Conservation (phyloP, 768 basidiomycete genomes). For the Boletellus ananas region DNA sequence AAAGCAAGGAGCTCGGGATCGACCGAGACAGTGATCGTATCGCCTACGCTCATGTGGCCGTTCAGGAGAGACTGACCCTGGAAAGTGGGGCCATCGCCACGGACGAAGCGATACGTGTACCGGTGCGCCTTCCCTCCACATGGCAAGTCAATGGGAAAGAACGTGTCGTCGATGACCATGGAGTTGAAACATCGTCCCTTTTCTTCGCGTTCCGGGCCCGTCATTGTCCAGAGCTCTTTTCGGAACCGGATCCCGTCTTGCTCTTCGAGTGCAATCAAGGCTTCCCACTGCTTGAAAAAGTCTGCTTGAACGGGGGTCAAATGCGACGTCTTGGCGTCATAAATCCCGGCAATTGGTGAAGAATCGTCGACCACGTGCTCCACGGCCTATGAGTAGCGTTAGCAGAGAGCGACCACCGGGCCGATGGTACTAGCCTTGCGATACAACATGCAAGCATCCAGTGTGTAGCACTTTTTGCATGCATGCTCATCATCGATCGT, state of each 20-base stretch:
- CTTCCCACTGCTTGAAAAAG: slow-evolving; percentile 93
- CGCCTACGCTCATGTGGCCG: slow-evolving; percentile 75
- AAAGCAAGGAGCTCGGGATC: slow-evolving; percentile 85
- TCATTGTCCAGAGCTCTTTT: slow-evolving; percentile 93
- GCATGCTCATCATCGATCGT: slow-evolving; percentile 78
- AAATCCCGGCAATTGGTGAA: slow-evolving; percentile 63
- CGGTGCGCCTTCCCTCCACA: slow-evolving; percentile 62
- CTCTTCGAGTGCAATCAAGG: slow-evolving; percentile 80
- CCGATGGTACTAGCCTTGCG: slow-evolving; percentile 55
- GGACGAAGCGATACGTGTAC: slow-evolving; percentile 72
- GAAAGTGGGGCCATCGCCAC: slow-evolving; percentile 22
- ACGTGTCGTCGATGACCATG: slow-evolving; percentile 64
- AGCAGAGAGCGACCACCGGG: not conserved
- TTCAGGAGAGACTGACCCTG: slow-evolving; percentile 47
- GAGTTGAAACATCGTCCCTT: slow-evolving; percentile 80
- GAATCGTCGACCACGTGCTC: slow-evolving; percentile 55
- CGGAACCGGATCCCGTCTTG: slow-evolving; percentile 79
- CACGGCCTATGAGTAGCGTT: slow-evolving; percentile 49
- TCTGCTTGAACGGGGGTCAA: slow-evolving; percentile 59
- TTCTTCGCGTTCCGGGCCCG: slow-evolving; percentile 71
- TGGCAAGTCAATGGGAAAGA: slow-evolving; percentile 19
- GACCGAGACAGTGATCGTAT: slow-evolving; percentile 83
- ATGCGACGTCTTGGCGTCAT: slow-evolving; percentile 76
- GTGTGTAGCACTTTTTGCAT: slow-evolving; percentile 77
- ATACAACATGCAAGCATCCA: slow-evolving; percentile 93